A percentile compares a stretch with the other conserved stretches of the same genome.
Conservation (phyloP, 2,329 filamentous ascomycete genomes). For the Dothiorella sarmentorum region DNA sequence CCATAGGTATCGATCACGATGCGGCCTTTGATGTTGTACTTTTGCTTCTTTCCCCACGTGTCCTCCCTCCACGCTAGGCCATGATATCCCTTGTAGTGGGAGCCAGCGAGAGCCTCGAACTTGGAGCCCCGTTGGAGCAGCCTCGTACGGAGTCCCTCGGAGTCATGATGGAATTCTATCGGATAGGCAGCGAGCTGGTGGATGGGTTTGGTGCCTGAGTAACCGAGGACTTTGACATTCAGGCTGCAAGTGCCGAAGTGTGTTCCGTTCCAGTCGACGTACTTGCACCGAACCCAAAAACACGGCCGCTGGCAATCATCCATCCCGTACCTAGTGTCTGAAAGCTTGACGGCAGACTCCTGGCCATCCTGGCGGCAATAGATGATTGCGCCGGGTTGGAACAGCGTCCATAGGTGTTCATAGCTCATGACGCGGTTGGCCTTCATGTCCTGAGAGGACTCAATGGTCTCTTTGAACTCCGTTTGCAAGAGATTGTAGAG, state of each 20-base stretch:
- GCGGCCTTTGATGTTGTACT: constrained; percentile 46
- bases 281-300: constrained; percentile 37
- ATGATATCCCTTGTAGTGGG: constrained; percentile 50
- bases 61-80: constrained; percentile 42
- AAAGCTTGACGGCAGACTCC: constrained; percentile 31
- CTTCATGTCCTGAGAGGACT: constrained; percentile 39
- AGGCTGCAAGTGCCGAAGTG: constrained; percentile 30
- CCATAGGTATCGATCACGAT: constrained; percentile 53
- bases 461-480: constrained; percentile 43
- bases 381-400: constrained; percentile 35
- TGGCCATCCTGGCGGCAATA: constrained; percentile 37
- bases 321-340: constrained; percentile 29
- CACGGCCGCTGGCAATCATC: constrained; percentile 35
- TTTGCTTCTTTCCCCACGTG: constrained; percentile 35
- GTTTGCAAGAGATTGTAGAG: constrained; percentile 37
- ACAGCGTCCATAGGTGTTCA: constrained; percentile 44
- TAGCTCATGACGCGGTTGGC: constrained; percentile 42
- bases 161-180: constrained; percentile 43
- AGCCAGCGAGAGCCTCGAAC: constrained; percentile 47
- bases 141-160: constrained; percentile 35
- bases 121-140: constrained; percentile 47
- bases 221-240: constrained; percentile 29
- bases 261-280: constrained; percentile 38
- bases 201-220: constrained; percentile 43
- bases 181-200: constrained; percentile 43